These are phyloP conservation scores for Cynanchum wilfordii DNA, from an alignment of 257 asterid species.

Conservation along the genomic window DNA sequence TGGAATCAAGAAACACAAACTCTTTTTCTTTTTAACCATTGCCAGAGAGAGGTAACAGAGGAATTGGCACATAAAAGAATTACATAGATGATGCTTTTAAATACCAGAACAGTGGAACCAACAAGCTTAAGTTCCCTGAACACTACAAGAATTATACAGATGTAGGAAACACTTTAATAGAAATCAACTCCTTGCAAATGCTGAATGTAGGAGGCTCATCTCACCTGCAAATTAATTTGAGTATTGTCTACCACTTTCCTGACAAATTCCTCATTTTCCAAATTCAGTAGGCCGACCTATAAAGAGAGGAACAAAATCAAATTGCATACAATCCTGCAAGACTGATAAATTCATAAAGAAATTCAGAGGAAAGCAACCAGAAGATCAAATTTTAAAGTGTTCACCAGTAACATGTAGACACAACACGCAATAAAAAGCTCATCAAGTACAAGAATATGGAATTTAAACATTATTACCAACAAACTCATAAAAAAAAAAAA, in stretches of 20 bases:
- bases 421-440: background rate
- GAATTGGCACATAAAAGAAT: background rate
- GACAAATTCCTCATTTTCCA: conserved; percentile 93
- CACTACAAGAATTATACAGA: background rate
- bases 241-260: conserved; percentile 58
- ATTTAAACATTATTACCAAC: background rate
- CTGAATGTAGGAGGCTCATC: conserved; percentile 15
- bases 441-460: background rate
- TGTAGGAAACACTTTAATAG: background rate
- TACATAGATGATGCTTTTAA: background rate
- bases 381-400: background rate
- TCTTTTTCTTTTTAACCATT: background rate
- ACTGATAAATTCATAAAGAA: background rate
- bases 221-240: conserved; percentile 75
- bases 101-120: background rate
- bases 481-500: background rate
- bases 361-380: background rate
- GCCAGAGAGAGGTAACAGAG: background rate
- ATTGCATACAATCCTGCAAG: background rate
- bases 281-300: conserved; percentile 84
- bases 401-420: background rate
- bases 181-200: background rate
- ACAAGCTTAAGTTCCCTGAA: background rate
- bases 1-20: background rate
- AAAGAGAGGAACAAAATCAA: conserved; percentile 19